Evolutionary conservation across 2,329 filamentous ascomycete species (phyloP).

Genomic region (Trichoderma brevicompactum): DNA sequence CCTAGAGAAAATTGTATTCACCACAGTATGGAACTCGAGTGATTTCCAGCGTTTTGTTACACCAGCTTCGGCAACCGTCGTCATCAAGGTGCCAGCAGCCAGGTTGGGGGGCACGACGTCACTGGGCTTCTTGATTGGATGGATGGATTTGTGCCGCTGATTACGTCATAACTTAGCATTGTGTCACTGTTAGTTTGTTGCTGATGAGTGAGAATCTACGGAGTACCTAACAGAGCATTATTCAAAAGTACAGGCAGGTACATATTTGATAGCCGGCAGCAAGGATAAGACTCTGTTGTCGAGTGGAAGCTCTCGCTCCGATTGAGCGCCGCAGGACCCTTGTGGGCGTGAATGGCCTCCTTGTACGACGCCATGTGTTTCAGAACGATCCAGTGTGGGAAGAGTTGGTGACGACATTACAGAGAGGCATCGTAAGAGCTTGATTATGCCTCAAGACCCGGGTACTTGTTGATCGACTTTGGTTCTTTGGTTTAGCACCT

Average conservation of each 20-base stretch:
- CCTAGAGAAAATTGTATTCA: too few relatives aligned
- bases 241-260: too few relatives aligned
- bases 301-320: too few relatives aligned
- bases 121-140: not conserved
- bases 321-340: not conserved
- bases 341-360: conserved; percentile 6
- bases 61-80: too few relatives aligned
- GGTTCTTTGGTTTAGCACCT: too few relatives aligned
- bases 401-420: conserved; percentile 10
- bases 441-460: not conserved
- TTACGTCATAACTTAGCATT: conserved; percentile 23
- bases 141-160: conserved; percentile 9
- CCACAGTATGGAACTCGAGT: too few relatives aligned
- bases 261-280: too few relatives aligned
- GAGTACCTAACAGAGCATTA: too few relatives aligned
- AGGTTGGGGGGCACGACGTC: conserved; percentile 16
- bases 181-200: conserved; percentile 16
- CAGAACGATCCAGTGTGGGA: conserved; percentile 1
- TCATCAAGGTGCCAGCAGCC: not conserved
- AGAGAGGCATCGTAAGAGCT: not conserved
- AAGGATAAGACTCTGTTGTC: not conserved
- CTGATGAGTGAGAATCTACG: not conserved
- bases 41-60: too few relatives aligned
- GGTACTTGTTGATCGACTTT: not conserved
- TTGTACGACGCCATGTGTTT: conserved; percentile 17